A percentile compares a stretch with the other conserved stretches of the same genome.
These are phyloP conservation scores for Rozella allomycis DNA, from an alignment of 371 early-diverging fungal species.

Conservation along the genomic window DNA sequence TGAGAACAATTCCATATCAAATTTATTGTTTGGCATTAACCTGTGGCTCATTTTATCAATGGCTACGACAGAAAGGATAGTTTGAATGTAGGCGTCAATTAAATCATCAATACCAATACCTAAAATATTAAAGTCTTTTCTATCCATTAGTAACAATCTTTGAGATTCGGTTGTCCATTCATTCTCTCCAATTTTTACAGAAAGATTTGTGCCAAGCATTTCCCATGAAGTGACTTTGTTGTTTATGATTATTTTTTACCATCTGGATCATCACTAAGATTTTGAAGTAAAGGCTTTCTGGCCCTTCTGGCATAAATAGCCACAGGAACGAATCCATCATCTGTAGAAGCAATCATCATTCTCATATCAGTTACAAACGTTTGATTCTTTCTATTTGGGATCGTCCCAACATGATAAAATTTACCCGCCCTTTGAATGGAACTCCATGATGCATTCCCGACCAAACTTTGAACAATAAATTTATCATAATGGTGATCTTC, in stretches of 20 bases:
- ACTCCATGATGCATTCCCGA: slow-evolving; percentile 79
- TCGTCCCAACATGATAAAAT: slow-evolving; percentile 72
- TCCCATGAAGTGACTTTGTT: slow-evolving; percentile 52
- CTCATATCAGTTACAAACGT: slow-evolving; percentile 67
- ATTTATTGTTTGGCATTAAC: slow-evolving; percentile 35
- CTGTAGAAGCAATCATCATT: slow-evolving; percentile 54
- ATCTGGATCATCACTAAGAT: slow-evolving; percentile 38
- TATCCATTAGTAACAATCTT: slow-evolving; percentile 65
- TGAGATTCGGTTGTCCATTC: slow-evolving; percentile 65
- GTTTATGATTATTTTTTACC: slow-evolving; percentile 5
- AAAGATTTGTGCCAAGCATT: slow-evolving; percentile 79
- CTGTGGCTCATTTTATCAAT: slow-evolving; percentile 66
- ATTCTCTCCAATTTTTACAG: slow-evolving; percentile 28
- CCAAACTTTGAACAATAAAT: slow-evolving; percentile 78
- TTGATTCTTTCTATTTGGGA: slow-evolving; percentile 69
- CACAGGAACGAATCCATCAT: slow-evolving; percentile 59
- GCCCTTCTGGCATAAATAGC: slow-evolving; percentile 69
- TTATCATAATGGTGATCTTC: slow-evolving; percentile 73
- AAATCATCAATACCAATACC: slow-evolving; percentile 74
- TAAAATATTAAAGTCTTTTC: slow-evolving; percentile 75
- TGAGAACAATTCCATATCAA: slow-evolving; percentile 57
- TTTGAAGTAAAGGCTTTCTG: slow-evolving; percentile 42
- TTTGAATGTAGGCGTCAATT: slow-evolving; percentile 83
- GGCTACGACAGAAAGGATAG: slow-evolving; percentile 42
- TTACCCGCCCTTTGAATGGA: slow-evolving; percentile 53